These are phyloP conservation scores for Hydnum rufescens DNA, from an alignment of 768 basidiomycete species.

Conservation along the genomic window DNA sequence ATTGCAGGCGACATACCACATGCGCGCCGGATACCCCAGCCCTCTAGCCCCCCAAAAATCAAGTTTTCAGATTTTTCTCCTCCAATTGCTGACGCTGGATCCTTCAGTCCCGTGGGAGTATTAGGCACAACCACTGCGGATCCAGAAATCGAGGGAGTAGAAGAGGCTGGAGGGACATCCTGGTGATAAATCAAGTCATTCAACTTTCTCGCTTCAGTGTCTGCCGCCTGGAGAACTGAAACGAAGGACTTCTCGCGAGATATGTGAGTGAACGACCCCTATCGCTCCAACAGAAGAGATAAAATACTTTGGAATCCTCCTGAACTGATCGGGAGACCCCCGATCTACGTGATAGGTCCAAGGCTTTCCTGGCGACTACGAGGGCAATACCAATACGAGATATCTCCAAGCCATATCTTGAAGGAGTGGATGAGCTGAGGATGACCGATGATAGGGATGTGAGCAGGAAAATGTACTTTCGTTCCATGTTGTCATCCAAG, in stretches of 20 bases:
- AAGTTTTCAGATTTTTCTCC: conserved; percentile 20
- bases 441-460: too few relatives aligned
- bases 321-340: conserved; percentile 42
- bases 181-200: conserved; percentile 93
- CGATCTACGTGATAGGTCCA: conserved; percentile 43
- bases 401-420: conserved; percentile 75
- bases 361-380: conserved; percentile 44
- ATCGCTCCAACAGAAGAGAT: too few relatives aligned
- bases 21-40: conserved; percentile 78
- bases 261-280: too few relatives aligned
- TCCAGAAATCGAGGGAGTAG: conserved; percentile 42
- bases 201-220: conserved; percentile 32
- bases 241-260: too few relatives aligned
- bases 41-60: conserved; percentile 55
- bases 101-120: conserved; percentile 33
- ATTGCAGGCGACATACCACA: conserved; percentile 39
- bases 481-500: conserved; percentile 56
- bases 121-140: conserved; percentile 44
- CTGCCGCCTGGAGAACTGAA: too few relatives aligned
- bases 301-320: conserved; percentile 57
- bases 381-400: conserved; percentile 56
- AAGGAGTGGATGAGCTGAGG: neutral
- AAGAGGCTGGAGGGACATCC: conserved; percentile 53
- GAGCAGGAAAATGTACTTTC: too few relatives aligned
- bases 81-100: conserved; percentile 39